Conservation (phyloP, 352 stramenopile genomes). For the Phytophthora melonis region DNA sequence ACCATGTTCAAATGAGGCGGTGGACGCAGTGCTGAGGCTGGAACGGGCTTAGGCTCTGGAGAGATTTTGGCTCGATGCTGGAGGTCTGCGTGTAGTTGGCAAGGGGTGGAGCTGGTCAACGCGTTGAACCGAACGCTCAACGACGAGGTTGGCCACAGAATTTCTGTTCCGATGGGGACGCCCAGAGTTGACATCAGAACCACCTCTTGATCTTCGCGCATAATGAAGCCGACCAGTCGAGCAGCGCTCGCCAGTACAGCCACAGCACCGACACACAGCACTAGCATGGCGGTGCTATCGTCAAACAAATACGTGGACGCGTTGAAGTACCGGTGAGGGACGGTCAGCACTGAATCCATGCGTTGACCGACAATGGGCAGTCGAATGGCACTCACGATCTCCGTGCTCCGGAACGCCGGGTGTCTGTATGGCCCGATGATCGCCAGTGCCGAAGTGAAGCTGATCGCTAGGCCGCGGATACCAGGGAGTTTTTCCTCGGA, state of each 20-base stretch:
- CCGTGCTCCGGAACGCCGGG: constrained; percentile 14
- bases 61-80: not conserved
- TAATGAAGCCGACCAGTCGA: constrained; percentile 1
- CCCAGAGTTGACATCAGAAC: constrained; percentile 12
- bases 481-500: constrained; percentile 33
- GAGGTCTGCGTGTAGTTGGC: not conserved
- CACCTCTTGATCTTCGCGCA: not conserved
- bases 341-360: constrained; percentile 8
- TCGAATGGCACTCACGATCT: not conserved
- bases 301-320: constrained; percentile 24
- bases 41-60: not conserved
- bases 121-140: constrained; percentile 33
- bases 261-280: constrained; percentile 16
- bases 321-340: constrained; percentile 20
- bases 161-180: constrained; percentile 18
- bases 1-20: not conserved
- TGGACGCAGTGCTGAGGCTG: not conserved
- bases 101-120: not conserved
- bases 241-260: not conserved
- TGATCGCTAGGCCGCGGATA: constrained; percentile 44
- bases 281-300: constrained; percentile 25
- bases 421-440: constrained; percentile 43
- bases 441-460: constrained; percentile 43
- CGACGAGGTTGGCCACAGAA: constrained; percentile 30
- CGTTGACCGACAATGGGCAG: not conserved